Evolutionary conservation across 345 rosid species (phyloP), one percentile per base, ranked within the genome.

Genomic region (Sonneratia alba): DNA sequence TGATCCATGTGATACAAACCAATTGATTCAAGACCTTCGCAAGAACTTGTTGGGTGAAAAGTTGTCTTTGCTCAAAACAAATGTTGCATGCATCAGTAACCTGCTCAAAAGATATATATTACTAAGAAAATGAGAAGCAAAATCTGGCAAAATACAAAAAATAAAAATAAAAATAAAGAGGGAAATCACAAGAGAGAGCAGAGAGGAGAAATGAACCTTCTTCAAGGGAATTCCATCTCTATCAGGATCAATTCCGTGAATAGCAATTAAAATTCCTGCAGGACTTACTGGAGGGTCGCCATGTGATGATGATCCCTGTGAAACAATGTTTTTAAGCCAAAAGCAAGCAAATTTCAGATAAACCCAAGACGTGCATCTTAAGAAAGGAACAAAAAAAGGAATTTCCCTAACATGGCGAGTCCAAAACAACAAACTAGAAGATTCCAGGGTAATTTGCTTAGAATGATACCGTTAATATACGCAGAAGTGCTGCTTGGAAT

Each of bases 11-110:
- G 62, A 65, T 64, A 82, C 88, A 77, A 56, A 94, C 99, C 99
- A 95, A 79, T 69, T 95, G 99, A 87, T 95, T 92, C 86, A 95
- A 81, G 79, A 92, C 99, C 72, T 93, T 81, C 6, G 99, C 99
- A 64, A 95, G 83, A 83, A 95, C 93, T 83, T 87, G 97, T 78
- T 92, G 99, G 68, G 97, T 92, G 81, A 95, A 95, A 74, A 82
- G 85, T 69, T 90, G 87, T 37, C 89, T 84, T 71, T 89, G 97
- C 79, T 89, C 97, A 81, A 92, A 95, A 80, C 97, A 95, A 73
- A 90, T 83, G 78, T 90, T 95, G 74, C 97, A 95, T 73, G 97
- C 97, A 82, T 92, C 99, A 47, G 91, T 95, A 71, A 95, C 82
- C 99, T 95, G 89, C 70, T 62, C 81, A 38, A 79, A 68, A 73